Conservation (phyloP, 805 yeast species). For the Saccharomycopsis lassenensis region DNA sequence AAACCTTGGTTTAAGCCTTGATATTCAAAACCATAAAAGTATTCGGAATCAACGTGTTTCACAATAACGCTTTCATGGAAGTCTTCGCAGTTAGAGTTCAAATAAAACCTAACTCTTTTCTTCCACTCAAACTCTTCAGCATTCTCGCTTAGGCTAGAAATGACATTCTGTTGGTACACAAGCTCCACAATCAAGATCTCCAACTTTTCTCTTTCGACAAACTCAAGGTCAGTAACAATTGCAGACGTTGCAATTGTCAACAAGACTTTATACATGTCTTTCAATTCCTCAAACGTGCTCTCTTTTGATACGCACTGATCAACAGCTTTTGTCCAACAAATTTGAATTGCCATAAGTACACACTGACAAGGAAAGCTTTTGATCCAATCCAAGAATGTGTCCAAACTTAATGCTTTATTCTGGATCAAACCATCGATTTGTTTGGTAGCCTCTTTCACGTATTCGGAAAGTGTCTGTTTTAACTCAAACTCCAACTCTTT, state of each 20-base stretch:
- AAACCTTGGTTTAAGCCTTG: constrained; percentile 63
- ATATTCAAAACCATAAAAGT: constrained; percentile 72
- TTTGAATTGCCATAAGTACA: constrained; percentile 41
- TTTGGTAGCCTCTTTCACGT: constrained; percentile 25
- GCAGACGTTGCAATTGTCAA: constrained; percentile 25
- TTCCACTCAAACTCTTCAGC: constrained; percentile 33
- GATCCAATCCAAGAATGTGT: constrained; percentile 27
- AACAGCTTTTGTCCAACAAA: constrained; percentile 39
- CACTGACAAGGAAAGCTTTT: constrained; percentile 44
- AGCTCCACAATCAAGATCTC: constrained; percentile 60
- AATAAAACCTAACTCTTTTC: constrained; percentile 41
- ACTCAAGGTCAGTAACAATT: constrained; percentile 23
- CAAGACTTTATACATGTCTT: constrained; percentile 9
- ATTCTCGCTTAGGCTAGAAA: constrained; percentile 19
- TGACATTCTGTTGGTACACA: constrained; percentile 44
- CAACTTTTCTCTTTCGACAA: constrained; percentile 31
- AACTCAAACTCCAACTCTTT: constrained; percentile 43
- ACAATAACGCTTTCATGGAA: constrained; percentile 31
- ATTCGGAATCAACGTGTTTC: constrained; percentile 38
- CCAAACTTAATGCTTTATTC: constrained; percentile 6
- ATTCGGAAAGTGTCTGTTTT: constrained; percentile 34
- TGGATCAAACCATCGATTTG: constrained; percentile 19
- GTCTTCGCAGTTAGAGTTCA: constrained; percentile 22
- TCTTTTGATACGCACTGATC: constrained; percentile 24
- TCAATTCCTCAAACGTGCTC: background rate